Evolutionary conservation across 768 basidiomycete genomes (phyloP).

Genomic region (Suillus subalutaceus): DNA sequence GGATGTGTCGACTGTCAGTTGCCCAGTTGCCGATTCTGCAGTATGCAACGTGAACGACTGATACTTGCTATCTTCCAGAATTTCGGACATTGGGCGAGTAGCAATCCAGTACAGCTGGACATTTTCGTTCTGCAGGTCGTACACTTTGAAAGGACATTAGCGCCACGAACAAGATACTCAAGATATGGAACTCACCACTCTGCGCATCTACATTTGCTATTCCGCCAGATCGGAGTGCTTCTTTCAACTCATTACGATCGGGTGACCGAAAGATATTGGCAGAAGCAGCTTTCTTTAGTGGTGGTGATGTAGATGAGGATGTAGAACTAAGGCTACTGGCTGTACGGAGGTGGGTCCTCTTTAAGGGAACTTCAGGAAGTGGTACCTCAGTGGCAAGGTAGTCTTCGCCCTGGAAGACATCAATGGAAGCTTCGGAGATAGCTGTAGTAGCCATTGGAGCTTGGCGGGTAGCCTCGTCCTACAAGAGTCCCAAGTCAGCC

Average conservation of each 20-base stretch:
- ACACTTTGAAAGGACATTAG: background rate
- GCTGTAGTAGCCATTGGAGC: too few species aligned
- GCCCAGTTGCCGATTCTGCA: background rate
- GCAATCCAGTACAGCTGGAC: background rate
- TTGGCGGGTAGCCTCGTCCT: background rate
- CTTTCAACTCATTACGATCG: background rate
- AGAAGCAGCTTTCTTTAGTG: background rate
- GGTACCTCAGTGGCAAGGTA: background rate
- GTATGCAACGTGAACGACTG: background rate
- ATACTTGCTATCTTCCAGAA: background rate
- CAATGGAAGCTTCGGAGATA: background rate
- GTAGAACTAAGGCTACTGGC: background rate
- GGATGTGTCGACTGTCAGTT: background rate
- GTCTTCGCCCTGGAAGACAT: background rate
- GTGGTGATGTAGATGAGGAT: background rate
- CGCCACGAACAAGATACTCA: background rate
- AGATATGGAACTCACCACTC: background rate
- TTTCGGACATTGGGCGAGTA: background rate
- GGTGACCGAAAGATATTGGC: background rate
- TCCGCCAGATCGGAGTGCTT: background rate
- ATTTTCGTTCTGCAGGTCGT: background rate
- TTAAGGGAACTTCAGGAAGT: background rate
- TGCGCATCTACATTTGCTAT: background rate
- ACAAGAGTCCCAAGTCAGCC: background rate
- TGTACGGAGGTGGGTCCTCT: background rate